Evolutionary conservation across 805 yeast species (phyloP).

Genomic region (Hanseniaspora lindneri): DNA sequence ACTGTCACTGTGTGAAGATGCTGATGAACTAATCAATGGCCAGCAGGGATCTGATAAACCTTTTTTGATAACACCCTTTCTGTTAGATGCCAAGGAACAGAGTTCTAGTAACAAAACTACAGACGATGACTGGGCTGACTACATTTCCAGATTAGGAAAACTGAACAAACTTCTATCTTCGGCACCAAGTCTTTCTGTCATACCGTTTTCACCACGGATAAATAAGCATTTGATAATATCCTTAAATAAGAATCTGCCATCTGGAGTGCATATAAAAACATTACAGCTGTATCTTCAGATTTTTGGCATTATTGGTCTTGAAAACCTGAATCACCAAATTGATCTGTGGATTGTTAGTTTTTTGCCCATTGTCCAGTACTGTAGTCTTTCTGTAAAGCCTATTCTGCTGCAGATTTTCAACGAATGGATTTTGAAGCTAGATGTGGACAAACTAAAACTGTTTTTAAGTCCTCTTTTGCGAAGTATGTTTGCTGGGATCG

Average conservation of each 20-base stretch:
- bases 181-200: slow-evolving; percentile 28
- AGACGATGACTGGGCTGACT: slow-evolving; percentile 95
- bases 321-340: slow-evolving; percentile 43
- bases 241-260: slow-evolving; percentile 68
- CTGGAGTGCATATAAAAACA: slow-evolving; percentile 90
- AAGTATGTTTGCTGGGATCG: slow-evolving; percentile 74
- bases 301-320: slow-evolving; percentile 50
- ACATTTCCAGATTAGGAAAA: slow-evolving; percentile 75
- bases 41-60: neutral
- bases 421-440: slow-evolving; percentile 42
- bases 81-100: neutral
- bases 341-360: slow-evolving; percentile 83
- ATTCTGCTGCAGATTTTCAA: slow-evolving; percentile 53
- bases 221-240: slow-evolving; percentile 68
- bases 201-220: slow-evolving; percentile 58
- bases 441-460: slow-evolving; percentile 38
- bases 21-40: neutral
- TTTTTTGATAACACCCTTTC: neutral
- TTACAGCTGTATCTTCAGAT: slow-evolving; percentile 62
- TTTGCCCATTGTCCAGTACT: slow-evolving; percentile 78
- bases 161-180: slow-evolving; percentile 54
- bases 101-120: slow-evolving; percentile 39
- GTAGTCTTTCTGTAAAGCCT: slow-evolving; percentile 80
- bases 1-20: neutral
- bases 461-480: slow-evolving; percentile 59